Conservation (phyloP, 345 rosid species). For the Mallotus nudiflorus region DNA sequence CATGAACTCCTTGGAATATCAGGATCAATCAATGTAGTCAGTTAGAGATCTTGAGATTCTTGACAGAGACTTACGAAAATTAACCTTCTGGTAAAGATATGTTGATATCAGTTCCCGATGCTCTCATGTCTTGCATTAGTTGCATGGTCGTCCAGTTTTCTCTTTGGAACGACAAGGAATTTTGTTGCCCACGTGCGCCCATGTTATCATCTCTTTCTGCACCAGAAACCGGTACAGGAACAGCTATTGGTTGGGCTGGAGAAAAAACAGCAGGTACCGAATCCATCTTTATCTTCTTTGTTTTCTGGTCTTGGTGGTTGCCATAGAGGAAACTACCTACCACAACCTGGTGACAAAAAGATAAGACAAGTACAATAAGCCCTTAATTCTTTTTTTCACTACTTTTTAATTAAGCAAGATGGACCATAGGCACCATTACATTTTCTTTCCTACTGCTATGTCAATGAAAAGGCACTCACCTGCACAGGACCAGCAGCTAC, state of each 20-base stretch:
- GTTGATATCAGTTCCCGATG: conserved; percentile 55
- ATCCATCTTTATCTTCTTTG: conserved; percentile 51
- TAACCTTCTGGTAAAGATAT: conserved; percentile 50
- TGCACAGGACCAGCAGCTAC: conserved; percentile 95
- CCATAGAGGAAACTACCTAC: conserved; percentile 82
- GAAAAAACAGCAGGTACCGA: conserved; percentile 31
- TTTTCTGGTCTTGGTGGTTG: conserved; percentile 66
- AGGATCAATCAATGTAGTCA: conserved; percentile 22
- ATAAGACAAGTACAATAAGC: not conserved
- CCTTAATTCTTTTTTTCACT: not conserved
- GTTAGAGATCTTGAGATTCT: conserved; percentile 24
- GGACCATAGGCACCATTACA: too few relatives aligned
- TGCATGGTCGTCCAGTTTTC: conserved; percentile 57
- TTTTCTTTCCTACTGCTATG: not conserved
- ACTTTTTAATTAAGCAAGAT: not conserved
- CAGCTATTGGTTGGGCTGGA: conserved; percentile 20
- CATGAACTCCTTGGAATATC: not conserved
- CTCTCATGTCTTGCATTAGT: conserved; percentile 44
- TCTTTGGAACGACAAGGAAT: conserved; percentile 37
- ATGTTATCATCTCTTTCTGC: conserved; percentile 35
- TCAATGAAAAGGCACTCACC: conserved; percentile 34
- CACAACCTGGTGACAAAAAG: conserved; percentile 54
- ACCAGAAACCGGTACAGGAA: conserved; percentile 35
- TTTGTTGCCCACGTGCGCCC: conserved; percentile 24
- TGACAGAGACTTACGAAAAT: not conserved